Conservation (phyloP, 2,329 filamentous ascomycete species). For the Pseudogymnoascus sp. region DNA sequence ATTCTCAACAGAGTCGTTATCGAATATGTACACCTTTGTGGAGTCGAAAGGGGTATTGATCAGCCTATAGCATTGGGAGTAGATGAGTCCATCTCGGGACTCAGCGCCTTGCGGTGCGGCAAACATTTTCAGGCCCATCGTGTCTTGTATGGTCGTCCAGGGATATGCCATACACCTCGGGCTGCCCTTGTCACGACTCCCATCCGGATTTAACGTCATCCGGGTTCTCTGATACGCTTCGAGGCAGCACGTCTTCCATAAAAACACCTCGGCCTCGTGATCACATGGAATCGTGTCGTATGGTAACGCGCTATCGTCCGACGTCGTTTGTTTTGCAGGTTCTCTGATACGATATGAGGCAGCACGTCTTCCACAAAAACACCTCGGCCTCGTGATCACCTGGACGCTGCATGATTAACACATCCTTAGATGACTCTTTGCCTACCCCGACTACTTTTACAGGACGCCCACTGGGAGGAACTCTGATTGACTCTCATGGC, state of each 20-base stretch:
- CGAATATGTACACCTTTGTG: neutral
- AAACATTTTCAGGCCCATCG: neutral
- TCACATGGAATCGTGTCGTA: neutral
- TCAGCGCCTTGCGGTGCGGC: neutral
- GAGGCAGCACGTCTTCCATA: constrained; percentile 3
- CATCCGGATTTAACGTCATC: neutral
- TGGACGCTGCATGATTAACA: neutral
- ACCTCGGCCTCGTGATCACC: neutral
- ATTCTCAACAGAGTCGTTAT: neutral
- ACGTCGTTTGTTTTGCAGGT: constrained; percentile 5
- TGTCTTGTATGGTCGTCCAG: neutral
- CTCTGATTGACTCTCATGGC: neutral
- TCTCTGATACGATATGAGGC: neutral
- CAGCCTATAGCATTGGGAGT: neutral
- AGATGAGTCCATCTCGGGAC: neutral
- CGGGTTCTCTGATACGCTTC: neutral
- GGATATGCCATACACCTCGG: neutral
- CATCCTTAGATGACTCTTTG: neutral
- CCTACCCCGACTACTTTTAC: constrained; percentile 1
- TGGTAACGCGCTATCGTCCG: neutral
- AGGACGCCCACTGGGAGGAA: neutral
- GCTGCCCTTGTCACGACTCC: neutral
- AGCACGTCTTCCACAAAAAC: constrained; percentile 2
- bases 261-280: neutral
- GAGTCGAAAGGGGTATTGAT: neutral